These are phyloP conservation scores for Physcomitrium patens DNA, from an alignment of 225 moss, liverwort and hornwort species.

Conservation along the genomic window DNA sequence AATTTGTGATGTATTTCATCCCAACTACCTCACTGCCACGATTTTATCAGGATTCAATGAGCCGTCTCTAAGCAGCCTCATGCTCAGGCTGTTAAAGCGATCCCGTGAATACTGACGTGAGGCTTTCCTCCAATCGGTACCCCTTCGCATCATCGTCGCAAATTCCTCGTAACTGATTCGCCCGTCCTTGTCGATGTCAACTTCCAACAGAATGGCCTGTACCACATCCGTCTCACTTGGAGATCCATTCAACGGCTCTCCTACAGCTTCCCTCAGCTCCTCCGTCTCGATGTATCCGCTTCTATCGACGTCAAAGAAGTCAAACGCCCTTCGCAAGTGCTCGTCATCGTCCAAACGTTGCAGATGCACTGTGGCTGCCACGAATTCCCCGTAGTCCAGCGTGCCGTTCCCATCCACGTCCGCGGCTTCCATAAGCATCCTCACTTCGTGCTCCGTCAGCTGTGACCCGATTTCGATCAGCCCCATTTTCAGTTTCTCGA, in stretches of 20 bases:
- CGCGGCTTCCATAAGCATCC: constrained; percentile 74
- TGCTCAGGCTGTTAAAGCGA: constrained; percentile 71
- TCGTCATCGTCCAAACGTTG: constrained; percentile 79
- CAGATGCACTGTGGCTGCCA: constrained; percentile 76
- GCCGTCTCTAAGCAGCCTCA: constrained; percentile 78
- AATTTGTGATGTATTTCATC: neutral
- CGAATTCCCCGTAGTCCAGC: constrained; percentile 81
- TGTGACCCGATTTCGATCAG: constrained; percentile 71
- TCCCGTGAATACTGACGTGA: constrained; percentile 68
- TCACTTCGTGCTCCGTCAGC: constrained; percentile 71
- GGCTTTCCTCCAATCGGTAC: constrained; percentile 90
- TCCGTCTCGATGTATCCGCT: constrained; percentile 70
- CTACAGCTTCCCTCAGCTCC: constrained; percentile 61
- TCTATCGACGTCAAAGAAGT: constrained; percentile 59
- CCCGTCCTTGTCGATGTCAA: constrained; percentile 80
- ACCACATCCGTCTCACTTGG: constrained; percentile 62
- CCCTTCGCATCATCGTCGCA: constrained; percentile 81
- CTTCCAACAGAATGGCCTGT: constrained; percentile 63
- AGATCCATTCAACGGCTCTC: constrained; percentile 43
- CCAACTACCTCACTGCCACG: constrained; percentile 29
- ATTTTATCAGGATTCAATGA: constrained; percentile 59
- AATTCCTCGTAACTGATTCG: constrained; percentile 87
- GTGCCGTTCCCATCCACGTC: constrained; percentile 79
- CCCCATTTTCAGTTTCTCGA: constrained; percentile 74
- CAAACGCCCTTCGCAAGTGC: constrained; percentile 69